These are phyloP conservation scores for Pascua sp. DNA, from an alignment of 1,284 basidiomycete genomes.

Conservation along the genomic window DNA sequence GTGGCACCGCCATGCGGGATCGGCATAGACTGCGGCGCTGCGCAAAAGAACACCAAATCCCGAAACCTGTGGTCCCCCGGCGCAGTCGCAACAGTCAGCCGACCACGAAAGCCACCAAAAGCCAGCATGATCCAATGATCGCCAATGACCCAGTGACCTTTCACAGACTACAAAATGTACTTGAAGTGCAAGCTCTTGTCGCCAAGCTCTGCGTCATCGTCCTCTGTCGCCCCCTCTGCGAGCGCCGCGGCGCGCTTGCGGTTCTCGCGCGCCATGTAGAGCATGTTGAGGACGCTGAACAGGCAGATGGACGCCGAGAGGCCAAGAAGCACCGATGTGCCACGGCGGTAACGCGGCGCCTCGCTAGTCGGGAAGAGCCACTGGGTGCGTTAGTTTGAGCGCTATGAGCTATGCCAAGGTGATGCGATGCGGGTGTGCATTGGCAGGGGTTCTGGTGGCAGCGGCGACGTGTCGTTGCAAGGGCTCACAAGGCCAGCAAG, in stretches of 20 bases:
- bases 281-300: slow-evolving; percentile 18
- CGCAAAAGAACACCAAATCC: no score
- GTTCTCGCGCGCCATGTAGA: slow-evolving; percentile 21
- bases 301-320: slow-evolving; percentile 15
- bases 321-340: slow-evolving; percentile 35
- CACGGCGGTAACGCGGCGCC: slow-evolving; percentile 50
- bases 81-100: no score
- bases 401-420: no score
- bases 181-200: slow-evolving; percentile 18
- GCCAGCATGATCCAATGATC: not conserved
- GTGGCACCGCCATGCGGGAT: no score
- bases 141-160: not conserved
- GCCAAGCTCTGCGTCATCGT: slow-evolving; percentile 6
- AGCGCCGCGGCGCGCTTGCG: not conserved
- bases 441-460: no score
- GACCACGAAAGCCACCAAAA: no score
- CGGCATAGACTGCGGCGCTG: no score
- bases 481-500: no score
- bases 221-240: not conserved
- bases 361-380: slow-evolving; percentile 55
- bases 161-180: slow-evolving; percentile 13
- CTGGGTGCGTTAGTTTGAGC: not conserved
- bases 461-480: no score
- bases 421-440: no score
- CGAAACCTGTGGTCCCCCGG: no score